A percentile compares a stretch with the other conserved stretches of the same genome.
Evolutionary conservation across 441 rosid genomes (phyloP).

Genomic region (Lagerstroemia fauriei): DNA sequence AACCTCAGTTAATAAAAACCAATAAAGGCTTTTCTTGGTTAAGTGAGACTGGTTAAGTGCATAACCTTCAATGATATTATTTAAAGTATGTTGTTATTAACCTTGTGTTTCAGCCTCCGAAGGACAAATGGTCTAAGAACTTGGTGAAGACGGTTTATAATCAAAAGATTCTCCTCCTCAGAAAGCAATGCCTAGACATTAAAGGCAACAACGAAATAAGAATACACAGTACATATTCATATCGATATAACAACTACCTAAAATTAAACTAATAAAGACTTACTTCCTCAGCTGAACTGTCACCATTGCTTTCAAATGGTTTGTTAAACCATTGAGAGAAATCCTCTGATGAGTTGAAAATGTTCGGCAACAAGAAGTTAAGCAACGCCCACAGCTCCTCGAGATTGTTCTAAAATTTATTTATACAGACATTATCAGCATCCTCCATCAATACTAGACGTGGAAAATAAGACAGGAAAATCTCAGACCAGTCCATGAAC

Average conservation of each 20-base stretch:
- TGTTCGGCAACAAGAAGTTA: conserved; percentile 86
- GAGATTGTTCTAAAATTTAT: conserved; percentile 69
- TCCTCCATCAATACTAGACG: neutral
- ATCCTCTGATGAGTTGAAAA: conserved; percentile 91
- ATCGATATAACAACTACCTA: conserved; percentile 12
- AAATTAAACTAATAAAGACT: conserved; percentile 34
- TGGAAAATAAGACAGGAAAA: neutral
- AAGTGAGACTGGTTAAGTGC: neutral
- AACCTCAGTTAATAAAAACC: neutral
- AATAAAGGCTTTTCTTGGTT: neutral
- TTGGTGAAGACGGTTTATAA: conserved; percentile 93
- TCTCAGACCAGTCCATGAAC: neutral
- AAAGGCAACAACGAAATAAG: conserved; percentile 12
- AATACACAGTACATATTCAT: neutral
- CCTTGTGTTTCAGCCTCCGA: conserved; percentile 93
- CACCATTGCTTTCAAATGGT: conserved; percentile 88
- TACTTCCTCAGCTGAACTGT: conserved; percentile 87
- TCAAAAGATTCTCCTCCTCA: conserved; percentile 90
- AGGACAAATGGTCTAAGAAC: conserved; percentile 94
- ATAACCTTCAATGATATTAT: neutral
- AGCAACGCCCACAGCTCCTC: conserved; percentile 97
- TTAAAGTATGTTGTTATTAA: conserved; percentile 20
- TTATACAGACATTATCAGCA: conserved; percentile 16
- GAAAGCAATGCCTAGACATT: conserved; percentile 72
- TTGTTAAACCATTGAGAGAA: conserved; percentile 98